Evolutionary conservation across 2,329 filamentous ascomycete genomes (phyloP), one percentile per base, ranked within the genome.

Genomic region (Claviceps arundinis): DNA sequence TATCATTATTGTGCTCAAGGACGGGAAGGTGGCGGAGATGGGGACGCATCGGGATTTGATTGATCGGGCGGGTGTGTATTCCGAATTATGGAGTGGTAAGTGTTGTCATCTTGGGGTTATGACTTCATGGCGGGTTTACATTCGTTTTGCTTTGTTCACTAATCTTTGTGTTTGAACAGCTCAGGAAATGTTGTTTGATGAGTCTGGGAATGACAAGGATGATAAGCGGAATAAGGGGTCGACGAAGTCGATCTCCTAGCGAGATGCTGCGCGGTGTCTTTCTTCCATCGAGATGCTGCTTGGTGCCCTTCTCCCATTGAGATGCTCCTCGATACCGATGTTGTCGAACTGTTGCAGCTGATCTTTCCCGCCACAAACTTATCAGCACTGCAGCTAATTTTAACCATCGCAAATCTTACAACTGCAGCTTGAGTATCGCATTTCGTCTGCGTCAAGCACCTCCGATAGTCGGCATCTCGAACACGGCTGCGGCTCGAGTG

Each of bases 21-120:
- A 87, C 55, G 93, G 93, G 0, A 74, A 73, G 14, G 89, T 97
- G n/a, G 88, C 84, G 2, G 93, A 97, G 70, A 82, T 80, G 66
- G 93, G 93, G 14, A 95, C 87, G 16, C 93, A 98, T 67, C 78
- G 85, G 54, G 80, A 93, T 65, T 70, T 98, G 54, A 81, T 97
- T 56, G 85, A 93, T 58, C 73, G 70, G 16, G 84, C 80, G 11
- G 88, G 89, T 0, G 74, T 96, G 22, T 97, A 97, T 66, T 82
- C 87, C 6, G 85, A 95, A 68, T 73, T 97, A 46, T 97, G 91
- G 91, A 90, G 84, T 70, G 84, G 85, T 87, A 71, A 75, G 83
- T 75, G 14, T 3, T 1, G 4, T 13, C 8, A 5, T 14, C n/a
- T n/a, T 17, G 4, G 6, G 7, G n/a, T 24, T 17, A 6, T 9